Evolutionary conservation across 2,329 filamentous ascomycete genomes (phyloP), one percentile per base, ranked within the genome.

Genomic region (Colletotrichum magnum): DNA sequence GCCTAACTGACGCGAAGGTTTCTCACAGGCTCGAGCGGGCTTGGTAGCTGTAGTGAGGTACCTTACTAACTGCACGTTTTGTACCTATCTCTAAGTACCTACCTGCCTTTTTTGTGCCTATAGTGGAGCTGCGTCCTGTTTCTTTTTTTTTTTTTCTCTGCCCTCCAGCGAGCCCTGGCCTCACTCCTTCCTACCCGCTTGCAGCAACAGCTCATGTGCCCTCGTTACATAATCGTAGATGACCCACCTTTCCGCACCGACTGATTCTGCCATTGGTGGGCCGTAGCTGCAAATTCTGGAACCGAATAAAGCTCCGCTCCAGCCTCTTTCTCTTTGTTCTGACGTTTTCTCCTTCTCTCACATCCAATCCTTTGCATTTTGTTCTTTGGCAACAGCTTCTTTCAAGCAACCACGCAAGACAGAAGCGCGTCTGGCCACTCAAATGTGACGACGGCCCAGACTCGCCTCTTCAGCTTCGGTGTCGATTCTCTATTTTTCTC

Each of bases 281-380:
- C 54, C 51, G 60, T 51, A 60, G 65, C 61, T 39, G 48, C 65
- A 69, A 59, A 69, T 45, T 69, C 60, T 69, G 58, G 58, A 64
- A 69, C 65, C 57, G 28, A 71, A 71, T 71, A 71, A 71, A 71
- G 69, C 65, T 71, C 59, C 60, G 66, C 68, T 68, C 64, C 69
- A 69, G 66, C 69, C 64, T 69, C 59, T 53, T 69, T 64, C 60
- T 65, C 69, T 64, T 69, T 64, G 65, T 69, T 71, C 61, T 32
- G 47, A 57, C 71, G 58, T 54, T 71, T 62, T 64, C 43, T 64
- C 53, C 62, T 61, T 72, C 62, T 66, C 70, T 60, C 59, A 71
- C 69, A 68, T 58, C 60, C 48, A 45, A 57, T 67, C 28, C 43
- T 41, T 67, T 65, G 41, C 41, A 15, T 66, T 57, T 48, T 18